Evolutionary conservation across 805 yeast genomes (phyloP).

Genomic region (Saturnispora mendoncae): DNA sequence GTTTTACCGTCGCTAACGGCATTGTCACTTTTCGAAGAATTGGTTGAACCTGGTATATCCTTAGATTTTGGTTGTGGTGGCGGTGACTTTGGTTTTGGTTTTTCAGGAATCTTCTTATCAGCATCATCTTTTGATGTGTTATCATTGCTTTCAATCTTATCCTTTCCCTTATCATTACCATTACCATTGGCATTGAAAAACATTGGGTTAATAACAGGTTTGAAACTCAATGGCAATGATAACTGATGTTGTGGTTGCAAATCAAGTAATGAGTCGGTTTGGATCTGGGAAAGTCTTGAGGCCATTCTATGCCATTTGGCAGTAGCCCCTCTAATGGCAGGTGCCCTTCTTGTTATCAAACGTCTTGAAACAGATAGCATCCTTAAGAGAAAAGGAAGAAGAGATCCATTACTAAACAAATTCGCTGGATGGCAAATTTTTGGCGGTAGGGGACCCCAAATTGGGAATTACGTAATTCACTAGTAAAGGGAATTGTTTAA

Average conservation of each 20-base stretch:
- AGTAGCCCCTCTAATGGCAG: not conserved
- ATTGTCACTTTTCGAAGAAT: not conserved
- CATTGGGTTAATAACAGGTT: too few species aligned
- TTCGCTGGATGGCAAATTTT: not conserved
- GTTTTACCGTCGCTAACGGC: not conserved
- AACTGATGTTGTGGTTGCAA: not conserved
- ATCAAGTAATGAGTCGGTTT: conserved; percentile 3
- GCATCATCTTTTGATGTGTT: conserved; percentile 1
- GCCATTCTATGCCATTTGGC: conserved; percentile 7
- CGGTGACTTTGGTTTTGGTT: conserved; percentile 10
- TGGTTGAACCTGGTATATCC: conserved; percentile 14
- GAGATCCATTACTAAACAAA: not conserved
- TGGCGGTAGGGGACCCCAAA: too few species aligned
- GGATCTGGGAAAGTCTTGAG: conserved; percentile 5
- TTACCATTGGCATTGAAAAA: too few species aligned
- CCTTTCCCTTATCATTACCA: conserved; percentile 9
- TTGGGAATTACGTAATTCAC: too few species aligned
- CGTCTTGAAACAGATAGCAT: conserved; percentile 7
- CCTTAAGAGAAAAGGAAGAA: not conserved
- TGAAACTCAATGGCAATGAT: not conserved
- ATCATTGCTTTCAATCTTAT: conserved; percentile 15
- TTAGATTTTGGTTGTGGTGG: too few species aligned
- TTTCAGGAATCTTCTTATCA: conserved; percentile 11
- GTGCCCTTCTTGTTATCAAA: not conserved
- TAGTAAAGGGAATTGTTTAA: not conserved